A percentile compares a stretch with the other conserved stretches of the same genome.
These are phyloP conservation scores for Aaosphaeria arxii DNA, from an alignment of 2,329 filamentous ascomycete genomes.

Conservation along the genomic window DNA sequence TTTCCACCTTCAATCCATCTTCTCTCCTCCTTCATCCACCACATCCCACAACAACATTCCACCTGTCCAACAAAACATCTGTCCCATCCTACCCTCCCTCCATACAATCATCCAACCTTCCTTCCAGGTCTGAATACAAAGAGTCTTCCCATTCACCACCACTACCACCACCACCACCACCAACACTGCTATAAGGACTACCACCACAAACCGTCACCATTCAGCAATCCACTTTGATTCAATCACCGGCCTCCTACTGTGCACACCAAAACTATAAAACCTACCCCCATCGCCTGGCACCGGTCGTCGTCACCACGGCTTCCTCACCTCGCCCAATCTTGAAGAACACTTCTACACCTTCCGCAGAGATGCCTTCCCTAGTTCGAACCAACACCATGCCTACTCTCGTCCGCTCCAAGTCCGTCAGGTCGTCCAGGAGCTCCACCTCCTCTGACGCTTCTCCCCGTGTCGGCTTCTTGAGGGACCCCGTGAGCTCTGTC, in stretches of 20 bases:
- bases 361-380: slow-evolving; percentile 29
- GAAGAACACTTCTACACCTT: slow-evolving; percentile 22
- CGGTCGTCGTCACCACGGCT: slow-evolving; percentile 22
- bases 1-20: no score
- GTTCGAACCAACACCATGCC: slow-evolving; percentile 22
- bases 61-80: not conserved
- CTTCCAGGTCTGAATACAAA: no score
- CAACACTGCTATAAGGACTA: slow-evolving; percentile 10
- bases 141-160: no score
- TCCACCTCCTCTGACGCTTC: slow-evolving; percentile 27
- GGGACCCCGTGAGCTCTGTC: slow-evolving; percentile 36
- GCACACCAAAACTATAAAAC: no score
- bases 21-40: not conserved
- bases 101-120: not conserved
- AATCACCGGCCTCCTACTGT: no score
- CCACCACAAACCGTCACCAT: not conserved
- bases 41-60: not conserved
- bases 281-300: no score
- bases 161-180: no score
- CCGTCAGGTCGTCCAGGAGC: slow-evolving; percentile 9
- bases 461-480: slow-evolving; percentile 32
- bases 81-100: slow-evolving; percentile 3
- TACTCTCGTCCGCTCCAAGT: slow-evolving; percentile 26
- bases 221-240: no score
- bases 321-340: slow-evolving; percentile 26